A percentile compares a stretch with the other conserved stretches of the same genome.
Conservation (phyloP, 768 basidiomycete species). For the Rhizopogon rudus region DNA sequence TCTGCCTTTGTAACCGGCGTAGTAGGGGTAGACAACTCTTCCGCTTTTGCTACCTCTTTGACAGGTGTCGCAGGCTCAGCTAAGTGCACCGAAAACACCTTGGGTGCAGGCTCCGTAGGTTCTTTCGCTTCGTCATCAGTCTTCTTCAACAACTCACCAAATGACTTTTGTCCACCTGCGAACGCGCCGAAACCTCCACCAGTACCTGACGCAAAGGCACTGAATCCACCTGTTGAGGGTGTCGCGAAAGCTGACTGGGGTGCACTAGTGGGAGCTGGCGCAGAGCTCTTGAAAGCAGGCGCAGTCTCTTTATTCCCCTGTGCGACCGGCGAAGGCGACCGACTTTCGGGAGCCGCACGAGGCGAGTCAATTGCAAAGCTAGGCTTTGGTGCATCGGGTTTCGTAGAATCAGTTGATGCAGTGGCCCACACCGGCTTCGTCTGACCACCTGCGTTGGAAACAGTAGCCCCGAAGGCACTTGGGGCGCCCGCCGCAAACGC, state of each 20-base stretch:
- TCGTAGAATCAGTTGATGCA: slow-evolving; percentile 1
- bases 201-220: slow-evolving; percentile 20
- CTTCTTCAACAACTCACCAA: slow-evolving; percentile 53
- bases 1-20: not conserved
- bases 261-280: not conserved
- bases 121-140: slow-evolving; percentile 25
- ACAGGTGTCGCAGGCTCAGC: not conserved
- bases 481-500: slow-evolving; percentile 26
- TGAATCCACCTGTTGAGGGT: not conserved
- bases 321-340: slow-evolving; percentile 22
- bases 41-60: not conserved
- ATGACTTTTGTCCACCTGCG: slow-evolving; percentile 46
- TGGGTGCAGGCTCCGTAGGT: slow-evolving; percentile 8
- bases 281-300: too few species aligned
- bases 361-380: slow-evolving; percentile 1
- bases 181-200: slow-evolving; percentile 50
- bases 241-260: too few species aligned
- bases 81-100: not conserved
- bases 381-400: slow-evolving; percentile 5
- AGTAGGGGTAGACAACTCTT: slow-evolving; percentile 5
- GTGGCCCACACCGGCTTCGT: slow-evolving; percentile 20
- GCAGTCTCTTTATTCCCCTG: too few species aligned
- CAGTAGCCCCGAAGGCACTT: slow-evolving; percentile 23
- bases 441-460: slow-evolving; percentile 12
- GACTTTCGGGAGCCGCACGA: slow-evolving; percentile 19